Conservation (phyloP, 331 rosid species). For the Acacia pycnantha region DNA sequence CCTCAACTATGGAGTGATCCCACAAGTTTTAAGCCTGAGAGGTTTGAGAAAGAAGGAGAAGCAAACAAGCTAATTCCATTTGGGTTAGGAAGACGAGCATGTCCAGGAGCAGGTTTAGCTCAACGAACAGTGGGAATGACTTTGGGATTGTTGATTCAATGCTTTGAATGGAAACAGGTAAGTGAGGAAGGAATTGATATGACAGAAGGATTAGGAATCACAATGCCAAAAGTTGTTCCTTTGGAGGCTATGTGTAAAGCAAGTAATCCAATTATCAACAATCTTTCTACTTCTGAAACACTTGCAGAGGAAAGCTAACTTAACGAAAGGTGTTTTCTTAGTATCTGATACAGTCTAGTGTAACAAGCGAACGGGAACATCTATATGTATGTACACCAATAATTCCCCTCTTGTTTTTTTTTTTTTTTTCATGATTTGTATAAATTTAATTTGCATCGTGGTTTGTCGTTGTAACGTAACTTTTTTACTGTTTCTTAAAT, state of each 20-base stretch:
- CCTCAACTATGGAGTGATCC: background rate
- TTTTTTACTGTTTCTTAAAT: too few relatives aligned
- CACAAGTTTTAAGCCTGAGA: background rate
- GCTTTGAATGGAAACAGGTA: background rate
- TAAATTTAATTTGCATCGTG: background rate
- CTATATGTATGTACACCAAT: background rate
- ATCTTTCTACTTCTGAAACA: background rate
- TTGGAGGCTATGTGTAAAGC: background rate
- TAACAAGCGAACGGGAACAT: too few relatives aligned
- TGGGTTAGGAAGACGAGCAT: constrained; percentile 6
- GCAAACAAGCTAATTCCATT: background rate
- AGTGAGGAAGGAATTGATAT: background rate
- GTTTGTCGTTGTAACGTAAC: too few relatives aligned
- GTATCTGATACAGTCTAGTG: background rate
- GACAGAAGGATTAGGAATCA: background rate
- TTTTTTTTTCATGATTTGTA: too few relatives aligned
- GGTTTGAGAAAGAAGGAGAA: constrained; percentile 4
- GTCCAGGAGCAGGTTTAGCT: background rate
- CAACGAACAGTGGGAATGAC: background rate
- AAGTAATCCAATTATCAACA: background rate
- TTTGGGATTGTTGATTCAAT: background rate
- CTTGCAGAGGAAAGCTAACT: background rate
- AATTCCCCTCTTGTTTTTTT: background rate
- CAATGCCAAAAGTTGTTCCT: background rate
- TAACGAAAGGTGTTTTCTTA: background rate